phyloP scores from a whole-genome alignment of 75 land plant genomes.

The Pinus taeda region DNA sequence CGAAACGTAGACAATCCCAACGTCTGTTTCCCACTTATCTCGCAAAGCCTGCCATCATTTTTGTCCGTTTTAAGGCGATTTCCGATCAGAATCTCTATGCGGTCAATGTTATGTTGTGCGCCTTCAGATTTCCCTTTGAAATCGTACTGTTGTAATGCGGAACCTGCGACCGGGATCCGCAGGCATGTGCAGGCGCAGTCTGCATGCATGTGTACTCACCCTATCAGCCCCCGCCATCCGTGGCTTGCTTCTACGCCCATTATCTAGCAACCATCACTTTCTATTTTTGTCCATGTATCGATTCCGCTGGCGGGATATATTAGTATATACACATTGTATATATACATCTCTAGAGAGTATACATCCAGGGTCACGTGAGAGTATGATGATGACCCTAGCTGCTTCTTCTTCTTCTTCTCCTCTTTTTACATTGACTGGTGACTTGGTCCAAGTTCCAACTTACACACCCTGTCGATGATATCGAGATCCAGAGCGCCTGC shows the following conservation, averaged over 20 bases:
- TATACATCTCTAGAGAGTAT: not conserved
- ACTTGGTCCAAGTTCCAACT: slow-evolving; percentile 7
- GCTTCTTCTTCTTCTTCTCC: not conserved
- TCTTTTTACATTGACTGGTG: slow-evolving; percentile 1
- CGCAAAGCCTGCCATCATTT: not conserved
- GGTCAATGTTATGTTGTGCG: slow-evolving; percentile 7
- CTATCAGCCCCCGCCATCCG: slow-evolving; percentile 3
- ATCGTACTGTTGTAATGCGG: slow-evolving; percentile 4
- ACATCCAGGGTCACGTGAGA: slow-evolving; percentile 1
- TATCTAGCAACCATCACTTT: too few species aligned
- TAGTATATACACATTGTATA: not conserved
- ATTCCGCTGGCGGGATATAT: not conserved
- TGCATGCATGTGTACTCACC: not conserved
- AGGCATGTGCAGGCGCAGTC: slow-evolving; percentile 7
- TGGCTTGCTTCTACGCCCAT: not conserved
- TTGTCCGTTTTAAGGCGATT: not conserved
- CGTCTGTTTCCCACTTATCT: not conserved
- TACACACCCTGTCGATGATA: not conserved
- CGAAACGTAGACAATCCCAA: slow-evolving; percentile 1
- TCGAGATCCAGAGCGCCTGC: slow-evolving; percentile 10
- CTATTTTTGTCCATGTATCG: too few species aligned
- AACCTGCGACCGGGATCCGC: slow-evolving; percentile 3
- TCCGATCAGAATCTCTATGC: not conserved
- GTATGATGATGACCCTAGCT: not conserved
- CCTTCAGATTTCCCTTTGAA: not conserved